Base-by-base conservation (phyloP, 257 asterid species). In the Fraxinus quadrangulata region DNA sequence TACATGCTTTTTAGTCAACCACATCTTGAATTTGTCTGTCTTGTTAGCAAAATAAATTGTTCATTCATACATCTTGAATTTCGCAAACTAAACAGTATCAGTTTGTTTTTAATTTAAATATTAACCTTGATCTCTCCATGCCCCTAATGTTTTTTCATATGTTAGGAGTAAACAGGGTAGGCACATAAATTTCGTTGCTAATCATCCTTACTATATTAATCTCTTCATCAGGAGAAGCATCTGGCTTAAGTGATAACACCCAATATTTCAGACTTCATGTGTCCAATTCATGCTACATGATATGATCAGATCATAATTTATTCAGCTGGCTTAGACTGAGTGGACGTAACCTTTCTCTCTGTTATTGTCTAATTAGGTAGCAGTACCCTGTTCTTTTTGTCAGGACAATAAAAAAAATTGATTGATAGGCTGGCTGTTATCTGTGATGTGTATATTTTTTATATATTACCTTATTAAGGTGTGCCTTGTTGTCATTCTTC, bases 391-490 rank as follows among this genome's bases (percentile, higher is more conserved):
- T 2, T 40, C 16, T 9, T 40, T 40, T 40, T 40, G 49, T 9
- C 49, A 11, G 49, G 14, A 2, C 14, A 7, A 37, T 1, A 42
- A 12, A 42, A 10, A 10, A 10, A 10, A 9, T 40, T 42, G 49
- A 42, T 49, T 16, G 42, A 33, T 77, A 39, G 54, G 49, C 71
- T 40, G 16, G 30, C 28, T 16, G n/a, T 6, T 47, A 70, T 4
- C 19, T 73, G 13, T 30, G 6, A 14, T 47, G 19, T 45, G 19
- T 14, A 14, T 12, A 42, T 47, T 47, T 47, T 47, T 14, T 47
- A 19, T 59, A 7, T 54, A 19, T 67, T 77, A 36, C 31, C 8
- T 78, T 26, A 47, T 78, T 78, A 33, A 30, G 71, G 67, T 80
- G 12, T 72, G 34, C 56, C 24, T 19, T 28, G 28, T 10, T 77